Base-by-base conservation (phyloP, 2,329 filamentous ascomycete species). In the Xylariaceae sp. region DNA sequence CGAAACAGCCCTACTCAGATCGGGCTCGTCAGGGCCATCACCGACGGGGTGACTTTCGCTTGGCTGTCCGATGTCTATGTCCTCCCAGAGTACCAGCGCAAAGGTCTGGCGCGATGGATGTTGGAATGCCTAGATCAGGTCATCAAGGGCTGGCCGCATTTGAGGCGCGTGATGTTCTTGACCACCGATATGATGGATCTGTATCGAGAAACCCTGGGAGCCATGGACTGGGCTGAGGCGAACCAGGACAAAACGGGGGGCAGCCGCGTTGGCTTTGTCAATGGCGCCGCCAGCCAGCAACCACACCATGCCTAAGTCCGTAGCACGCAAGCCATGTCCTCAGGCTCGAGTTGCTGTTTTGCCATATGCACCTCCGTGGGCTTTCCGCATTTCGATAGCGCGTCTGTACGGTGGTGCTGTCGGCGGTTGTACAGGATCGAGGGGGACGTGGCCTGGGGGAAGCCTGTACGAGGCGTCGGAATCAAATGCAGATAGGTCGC, bases 351-450 rank as follows among this genome's bases (percentile, higher is more conserved):
- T 34, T 3, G 51, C 76, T 1, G 80, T 83, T 60, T 84, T 88
- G 4, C 82, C 80, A 53, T 86, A 85, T 4, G 81, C 82, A 4
- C 86, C 86, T 12, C 85, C 85, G 39, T 77, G 75, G 38, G 77
- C 67, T 57, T 82, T 84, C 48, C 83, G 74, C 65, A 92, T 72
- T 58, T 96, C 90, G 39, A 98, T 64, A 10, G 92, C 92, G 36
- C 82, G 77, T 58, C 89, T 93, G 55, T 98, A 98, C 0, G 92
- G 92, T 10, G 92, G 92, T 8, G 92, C 92, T 22, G 92, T 98
- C 0, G 92, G 92, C 18, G 90, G 90, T 57, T 96, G 92, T 19
- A 98, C 76, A 0, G 92, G 92, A 55, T 95, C 88, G 31, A 96
- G 71, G 46, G 83, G 89, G 33, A 93, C 75, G 53, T 93, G 77